Evolutionary conservation across 108 stramenopile genomes (phyloP).

Genomic region (Cyclostephanos invisitatus): DNA sequence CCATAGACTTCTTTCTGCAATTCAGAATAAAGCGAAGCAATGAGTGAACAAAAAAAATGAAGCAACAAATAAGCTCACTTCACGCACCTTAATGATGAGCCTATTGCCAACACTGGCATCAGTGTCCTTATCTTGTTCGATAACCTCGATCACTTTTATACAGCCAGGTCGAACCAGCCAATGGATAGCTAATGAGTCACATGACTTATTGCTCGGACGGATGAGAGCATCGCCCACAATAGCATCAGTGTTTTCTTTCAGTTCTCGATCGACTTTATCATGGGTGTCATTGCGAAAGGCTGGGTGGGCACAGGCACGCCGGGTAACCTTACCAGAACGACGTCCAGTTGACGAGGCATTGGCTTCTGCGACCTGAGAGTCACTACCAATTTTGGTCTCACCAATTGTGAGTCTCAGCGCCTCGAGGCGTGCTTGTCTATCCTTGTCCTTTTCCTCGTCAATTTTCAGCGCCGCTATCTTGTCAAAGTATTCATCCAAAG

Average conservation of each 20-base stretch:
- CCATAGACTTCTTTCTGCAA: slow-evolving; percentile 72
- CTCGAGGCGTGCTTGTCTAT: slow-evolving; percentile 74
- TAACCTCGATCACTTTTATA: slow-evolving; percentile 85
- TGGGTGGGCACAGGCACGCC: slow-evolving; percentile 86
- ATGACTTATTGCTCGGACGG: slow-evolving; percentile 80
- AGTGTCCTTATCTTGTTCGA: slow-evolving; percentile 85
- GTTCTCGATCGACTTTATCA: slow-evolving; percentile 72
- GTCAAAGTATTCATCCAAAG: slow-evolving; percentile 75
- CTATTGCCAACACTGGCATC: slow-evolving; percentile 85
- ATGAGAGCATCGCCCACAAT: slow-evolving; percentile 89
- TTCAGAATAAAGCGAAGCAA: neutral
- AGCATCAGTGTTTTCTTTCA: slow-evolving; percentile 65
- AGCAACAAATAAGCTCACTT: neutral
- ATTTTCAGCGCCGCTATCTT: slow-evolving; percentile 55
- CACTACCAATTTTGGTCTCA: slow-evolving; percentile 48
- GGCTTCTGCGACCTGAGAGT: slow-evolving; percentile 38
- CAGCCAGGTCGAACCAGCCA: slow-evolving; percentile 81
- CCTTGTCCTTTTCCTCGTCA: slow-evolving; percentile 77
- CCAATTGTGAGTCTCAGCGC: slow-evolving; percentile 62
- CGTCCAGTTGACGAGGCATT: slow-evolving; percentile 17
- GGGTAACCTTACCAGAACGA: slow-evolving; percentile 65
- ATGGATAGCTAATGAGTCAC: slow-evolving; percentile 83
- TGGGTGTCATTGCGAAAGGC: slow-evolving; percentile 83
- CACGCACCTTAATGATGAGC: slow-evolving; percentile 73
- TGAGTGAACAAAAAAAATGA: neutral